Percentiles rank a stretch among this genome's conserved stretches.
Evolutionary conservation across 441 rosid species (phyloP).

Genomic region (Daphne laureola): DNA sequence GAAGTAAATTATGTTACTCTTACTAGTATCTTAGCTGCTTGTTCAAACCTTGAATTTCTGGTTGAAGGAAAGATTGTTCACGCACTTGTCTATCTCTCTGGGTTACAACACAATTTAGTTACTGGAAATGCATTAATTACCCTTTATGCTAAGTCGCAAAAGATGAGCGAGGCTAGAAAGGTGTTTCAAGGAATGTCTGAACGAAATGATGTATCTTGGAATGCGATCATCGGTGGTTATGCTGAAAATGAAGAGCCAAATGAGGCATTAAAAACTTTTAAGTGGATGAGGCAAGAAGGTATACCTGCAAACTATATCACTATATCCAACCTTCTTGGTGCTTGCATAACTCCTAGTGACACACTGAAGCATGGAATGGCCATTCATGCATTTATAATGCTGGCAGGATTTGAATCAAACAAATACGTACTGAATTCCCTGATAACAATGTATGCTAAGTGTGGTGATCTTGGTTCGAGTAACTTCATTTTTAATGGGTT

Average conservation of each 20-base stretch:
- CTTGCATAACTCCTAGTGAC: constrained; percentile 40
- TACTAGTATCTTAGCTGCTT: constrained; percentile 66
- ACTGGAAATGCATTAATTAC: constrained; percentile 65
- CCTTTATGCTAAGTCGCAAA: constrained; percentile 55
- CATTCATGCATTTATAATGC: constrained; percentile 44
- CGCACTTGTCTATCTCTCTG: constrained; percentile 46
- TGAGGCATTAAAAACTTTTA: constrained; percentile 42
- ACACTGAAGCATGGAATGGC: constrained; percentile 50
- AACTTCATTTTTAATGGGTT: constrained; percentile 39
- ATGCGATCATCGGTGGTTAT: constrained; percentile 74
- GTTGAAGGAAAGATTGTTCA: constrained; percentile 56
- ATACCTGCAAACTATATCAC: constrained; percentile 50
- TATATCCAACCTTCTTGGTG: constrained; percentile 57
- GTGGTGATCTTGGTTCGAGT: constrained; percentile 68
- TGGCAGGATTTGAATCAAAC: constrained; percentile 51
- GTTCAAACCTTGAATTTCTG: constrained; percentile 39
- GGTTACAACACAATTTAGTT: constrained; percentile 45
- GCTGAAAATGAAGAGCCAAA: constrained; percentile 45
- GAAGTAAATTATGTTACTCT: constrained; percentile 53
- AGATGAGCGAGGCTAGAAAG: constrained; percentile 41
- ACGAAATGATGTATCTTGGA: constrained; percentile 63
- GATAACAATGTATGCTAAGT: constrained; percentile 71
- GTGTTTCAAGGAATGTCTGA: constrained; percentile 41
- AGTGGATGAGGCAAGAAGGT: constrained; percentile 50
- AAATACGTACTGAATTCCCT: constrained; percentile 60